Base-by-base conservation (phyloP, 2,329 filamentous ascomycete species). In the Magnaporthales sp. region DNA sequence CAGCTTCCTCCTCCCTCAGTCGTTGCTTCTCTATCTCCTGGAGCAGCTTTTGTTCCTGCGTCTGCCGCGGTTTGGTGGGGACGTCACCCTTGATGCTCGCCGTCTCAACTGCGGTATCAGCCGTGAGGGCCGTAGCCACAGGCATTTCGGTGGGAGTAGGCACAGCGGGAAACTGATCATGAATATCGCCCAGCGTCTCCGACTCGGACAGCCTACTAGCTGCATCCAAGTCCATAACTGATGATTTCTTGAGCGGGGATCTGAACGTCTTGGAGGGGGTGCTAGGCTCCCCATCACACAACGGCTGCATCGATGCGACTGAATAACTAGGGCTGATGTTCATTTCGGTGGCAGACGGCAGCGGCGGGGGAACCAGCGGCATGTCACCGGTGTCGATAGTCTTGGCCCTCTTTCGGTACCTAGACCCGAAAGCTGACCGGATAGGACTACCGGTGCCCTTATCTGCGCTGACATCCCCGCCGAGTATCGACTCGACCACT, bases 401-500 rank as follows among this genome's bases (percentile, higher is more conserved):
- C 32, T 68, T 70, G 27, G 69, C 66, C 26, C 70, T 68, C 60
- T 62, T 69, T 60, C 66, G 63, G n/a, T 31, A 64, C 3, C 58
- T 56, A 19, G 67, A 64, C n/a, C 63, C 65, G 24, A 64, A 67
- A 4, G 68, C 26, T 22, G 66, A 63, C 22, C 60, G 62, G 54
- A 68, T 31, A 13, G 38, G 38, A 46, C 38, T 46, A 3, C 56
- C 56, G 22, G 8, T 27, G 11, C 56, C 56, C 11, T 60, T 60
- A 1, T 60, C 56, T n/a, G 32, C 15, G 56, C 30, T 64, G 31
- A 62, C 9, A n/a, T 46, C 38, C 5, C 38, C 58, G 54, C 66
- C 65, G 67, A 70, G 60, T 67, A 70, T 68, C 60, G 66, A 65
- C 30, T 69, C 70, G 56, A 70, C 68, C 10, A 68, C 65, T 58